Conservation (phyloP, 257 asterid genomes). For the Cynanchum wilfordii region DNA sequence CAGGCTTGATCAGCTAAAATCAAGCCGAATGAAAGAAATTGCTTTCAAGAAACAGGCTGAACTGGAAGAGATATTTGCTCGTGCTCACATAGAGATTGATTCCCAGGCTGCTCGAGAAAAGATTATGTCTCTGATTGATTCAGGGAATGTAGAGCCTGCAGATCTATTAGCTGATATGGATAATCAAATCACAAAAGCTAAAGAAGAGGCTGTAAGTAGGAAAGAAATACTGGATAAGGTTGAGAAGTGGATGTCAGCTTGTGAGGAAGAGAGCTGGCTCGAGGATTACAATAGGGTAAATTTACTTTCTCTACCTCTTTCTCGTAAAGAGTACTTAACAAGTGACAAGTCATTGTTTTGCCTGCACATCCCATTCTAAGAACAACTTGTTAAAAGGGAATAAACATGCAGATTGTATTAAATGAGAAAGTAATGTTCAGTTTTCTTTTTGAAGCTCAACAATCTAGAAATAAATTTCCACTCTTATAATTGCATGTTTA, state of each 20-base stretch:
- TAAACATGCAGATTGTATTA: neutral
- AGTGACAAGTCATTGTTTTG: neutral
- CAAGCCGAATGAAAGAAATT: slow-evolving; percentile 95
- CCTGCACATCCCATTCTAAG: neutral
- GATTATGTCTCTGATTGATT: slow-evolving; percentile 69
- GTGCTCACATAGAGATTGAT: slow-evolving; percentile 86
- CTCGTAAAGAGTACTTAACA: neutral
- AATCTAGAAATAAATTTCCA: neutral
- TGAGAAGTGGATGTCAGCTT: slow-evolving; percentile 95
- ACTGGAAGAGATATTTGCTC: slow-evolving; percentile 83
- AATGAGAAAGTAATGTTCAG: neutral
- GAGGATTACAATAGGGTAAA: slow-evolving; percentile 93
- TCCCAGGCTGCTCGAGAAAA: slow-evolving; percentile 73
- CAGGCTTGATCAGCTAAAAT: slow-evolving; percentile 92
- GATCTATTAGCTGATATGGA: slow-evolving; percentile 91
- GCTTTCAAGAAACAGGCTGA: slow-evolving; percentile 90
- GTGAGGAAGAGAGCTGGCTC: slow-evolving; percentile 98
- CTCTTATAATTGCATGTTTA: neutral
- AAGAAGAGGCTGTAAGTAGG: slow-evolving; percentile 88
- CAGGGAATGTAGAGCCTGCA: slow-evolving; percentile 83
- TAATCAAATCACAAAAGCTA: slow-evolving; percentile 74
- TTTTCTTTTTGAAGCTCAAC: neutral
- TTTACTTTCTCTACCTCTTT: slow-evolving; percentile 1
- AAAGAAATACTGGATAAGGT: slow-evolving; percentile 96
- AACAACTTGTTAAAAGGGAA: neutral